Evolutionary conservation across 2,329 filamentous ascomycete genomes (phyloP).

Genomic region (Fusarium nematophilum): DNA sequence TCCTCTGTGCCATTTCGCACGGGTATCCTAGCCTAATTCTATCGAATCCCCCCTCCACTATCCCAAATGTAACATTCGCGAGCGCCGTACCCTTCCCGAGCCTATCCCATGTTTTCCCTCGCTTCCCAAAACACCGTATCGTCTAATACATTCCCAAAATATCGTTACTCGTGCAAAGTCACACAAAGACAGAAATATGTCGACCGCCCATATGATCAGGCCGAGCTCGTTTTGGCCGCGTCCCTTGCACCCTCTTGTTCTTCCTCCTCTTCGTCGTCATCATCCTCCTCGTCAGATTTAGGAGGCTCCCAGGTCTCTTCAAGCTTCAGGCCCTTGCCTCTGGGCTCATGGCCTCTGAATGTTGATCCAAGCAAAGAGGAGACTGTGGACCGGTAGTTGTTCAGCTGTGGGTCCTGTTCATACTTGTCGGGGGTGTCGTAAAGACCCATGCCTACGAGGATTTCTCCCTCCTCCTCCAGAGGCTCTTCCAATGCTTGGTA

Average conservation of each 20-base stretch:
- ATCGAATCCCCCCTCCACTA: constrained; percentile 13
- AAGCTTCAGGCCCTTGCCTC: constrained; percentile 80
- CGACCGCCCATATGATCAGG: not conserved
- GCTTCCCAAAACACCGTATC: constrained; percentile 21
- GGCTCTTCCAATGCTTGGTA: constrained; percentile 63
- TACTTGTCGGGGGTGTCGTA: constrained; percentile 77
- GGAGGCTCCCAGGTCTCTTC: constrained; percentile 84
- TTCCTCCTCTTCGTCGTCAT: constrained; percentile 58
- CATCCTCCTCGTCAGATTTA: constrained; percentile 69
- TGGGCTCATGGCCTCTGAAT: constrained; percentile 58
- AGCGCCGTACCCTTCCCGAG: constrained; percentile 25
- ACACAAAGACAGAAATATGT: not conserved
- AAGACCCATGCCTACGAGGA: constrained; percentile 83
- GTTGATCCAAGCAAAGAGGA: constrained; percentile 65
- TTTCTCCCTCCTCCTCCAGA: constrained; percentile 71
- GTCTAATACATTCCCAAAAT: constrained; percentile 30
- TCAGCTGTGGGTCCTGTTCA: constrained; percentile 60
- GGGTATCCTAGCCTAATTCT: constrained; percentile 41
- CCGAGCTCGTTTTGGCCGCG: not conserved
- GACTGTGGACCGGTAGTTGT: constrained; percentile 67
- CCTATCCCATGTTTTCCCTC: constrained; percentile 12
- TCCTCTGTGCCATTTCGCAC: constrained; percentile 31
- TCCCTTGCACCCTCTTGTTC: constrained; percentile 48
- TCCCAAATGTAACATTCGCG: constrained; percentile 15
- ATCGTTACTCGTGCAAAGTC: constrained; percentile 34